These are phyloP conservation scores for Scheffersomyces titani DNA, from an alignment of 1,139 yeast genomes.

Conservation along the genomic window DNA sequence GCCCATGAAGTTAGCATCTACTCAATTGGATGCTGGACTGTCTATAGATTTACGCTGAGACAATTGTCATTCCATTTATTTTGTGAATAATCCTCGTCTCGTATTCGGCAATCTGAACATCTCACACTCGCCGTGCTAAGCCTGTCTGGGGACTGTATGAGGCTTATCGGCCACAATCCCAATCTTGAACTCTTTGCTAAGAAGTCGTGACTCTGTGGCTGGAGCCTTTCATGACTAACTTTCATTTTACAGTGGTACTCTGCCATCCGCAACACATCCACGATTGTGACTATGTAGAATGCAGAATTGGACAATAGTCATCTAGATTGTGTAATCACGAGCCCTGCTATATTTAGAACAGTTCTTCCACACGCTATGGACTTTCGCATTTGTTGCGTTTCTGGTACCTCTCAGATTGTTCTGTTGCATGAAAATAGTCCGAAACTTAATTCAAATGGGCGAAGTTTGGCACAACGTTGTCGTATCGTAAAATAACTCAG, in stretches of 20 bases:
- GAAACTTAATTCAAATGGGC: background rate
- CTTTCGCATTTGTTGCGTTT: background rate
- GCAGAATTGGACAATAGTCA: background rate
- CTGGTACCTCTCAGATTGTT: background rate
- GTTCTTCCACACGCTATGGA: background rate
- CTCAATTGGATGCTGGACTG: background rate
- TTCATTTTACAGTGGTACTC: background rate
- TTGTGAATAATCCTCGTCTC: background rate
- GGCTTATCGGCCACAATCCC: background rate
- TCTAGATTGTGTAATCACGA: no score
- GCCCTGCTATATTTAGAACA: background rate
- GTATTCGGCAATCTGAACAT: background rate
- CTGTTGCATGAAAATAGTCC: background rate
- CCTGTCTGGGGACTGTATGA: background rate
- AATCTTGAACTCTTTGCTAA: background rate
- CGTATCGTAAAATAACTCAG: background rate
- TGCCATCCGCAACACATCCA: background rate
- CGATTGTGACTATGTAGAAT: background rate
- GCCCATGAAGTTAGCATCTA: background rate
- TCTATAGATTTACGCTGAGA: no score
- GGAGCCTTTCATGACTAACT: background rate
- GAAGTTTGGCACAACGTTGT: background rate
- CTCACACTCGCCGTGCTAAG: background rate
- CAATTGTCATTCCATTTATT: background rate
- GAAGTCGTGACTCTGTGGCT: background rate